Evolutionary conservation across 129 eudicot genomes (phyloP).

Genomic region (Cynara cardunculus): DNA sequence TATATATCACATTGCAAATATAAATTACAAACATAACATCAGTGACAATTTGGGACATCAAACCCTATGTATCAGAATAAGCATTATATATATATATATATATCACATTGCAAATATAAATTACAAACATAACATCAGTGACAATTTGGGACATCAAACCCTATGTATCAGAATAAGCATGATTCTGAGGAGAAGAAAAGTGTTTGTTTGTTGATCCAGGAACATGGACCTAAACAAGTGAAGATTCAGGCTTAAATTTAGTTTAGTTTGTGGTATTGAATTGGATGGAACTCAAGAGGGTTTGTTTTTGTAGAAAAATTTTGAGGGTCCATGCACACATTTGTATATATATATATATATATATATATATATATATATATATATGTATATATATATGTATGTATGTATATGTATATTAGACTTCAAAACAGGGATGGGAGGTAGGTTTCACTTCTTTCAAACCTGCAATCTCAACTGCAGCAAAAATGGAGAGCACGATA

Average conservation of each 20-base stretch:
- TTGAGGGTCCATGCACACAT: not conserved
- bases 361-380: too few species aligned
- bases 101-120: not conserved
- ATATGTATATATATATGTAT: too few species aligned
- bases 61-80: too few species aligned
- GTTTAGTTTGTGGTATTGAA: not conserved
- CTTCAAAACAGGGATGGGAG: not conserved
- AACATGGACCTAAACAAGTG: not conserved
- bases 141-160: not conserved
- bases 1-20: not conserved
- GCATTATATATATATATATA: too few species aligned
- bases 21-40: not conserved
- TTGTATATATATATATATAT: too few species aligned
- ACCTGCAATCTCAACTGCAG: not conserved
- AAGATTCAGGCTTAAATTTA: too few species aligned
- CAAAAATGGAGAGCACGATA: not conserved
- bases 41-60: too few species aligned
- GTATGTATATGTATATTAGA: too few species aligned
- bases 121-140: not conserved
- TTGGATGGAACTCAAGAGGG: not conserved
- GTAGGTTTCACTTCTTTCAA: not conserved
- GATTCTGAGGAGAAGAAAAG: not conserved
- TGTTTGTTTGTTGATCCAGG: not conserved
- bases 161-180: not conserved
- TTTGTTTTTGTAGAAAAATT: too few species aligned